phyloP scores from a whole-genome alignment of 208 protist species.

The Leishmania gerbilli region DNA sequence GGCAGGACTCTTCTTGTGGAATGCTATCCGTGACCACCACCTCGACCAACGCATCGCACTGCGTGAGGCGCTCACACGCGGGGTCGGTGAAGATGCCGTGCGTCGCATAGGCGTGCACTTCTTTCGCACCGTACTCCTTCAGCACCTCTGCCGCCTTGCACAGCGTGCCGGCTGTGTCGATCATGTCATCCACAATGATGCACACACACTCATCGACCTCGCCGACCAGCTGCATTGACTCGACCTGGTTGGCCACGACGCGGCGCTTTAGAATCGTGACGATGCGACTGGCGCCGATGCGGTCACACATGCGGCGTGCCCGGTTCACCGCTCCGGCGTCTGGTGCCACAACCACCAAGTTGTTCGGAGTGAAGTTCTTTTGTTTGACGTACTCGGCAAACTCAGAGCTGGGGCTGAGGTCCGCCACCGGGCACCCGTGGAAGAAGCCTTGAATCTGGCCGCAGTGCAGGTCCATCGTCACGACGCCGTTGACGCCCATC shows the following conservation, averaged over 20 bases:
- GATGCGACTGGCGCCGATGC: conserved; percentile 85
- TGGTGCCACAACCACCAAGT: conserved; percentile 94
- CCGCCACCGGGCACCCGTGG: conserved; percentile 92
- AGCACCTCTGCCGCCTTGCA: conserved; percentile 95
- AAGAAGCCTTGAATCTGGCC: conserved; percentile 97
- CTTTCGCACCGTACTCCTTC: conserved; percentile 92
- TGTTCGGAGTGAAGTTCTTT: conserved; percentile 70
- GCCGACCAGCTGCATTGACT: conserved; percentile 95
- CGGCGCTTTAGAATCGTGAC: conserved; percentile 96
- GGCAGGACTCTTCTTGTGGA: conserved; percentile 62
- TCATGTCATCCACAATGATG: conserved; percentile 98
- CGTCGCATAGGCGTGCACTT: conserved; percentile 93
- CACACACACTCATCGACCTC: conserved; percentile 94
- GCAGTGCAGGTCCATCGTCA: conserved; percentile 96
- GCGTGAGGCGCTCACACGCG: conserved; percentile 92
- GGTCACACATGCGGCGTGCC: conserved; percentile 83
- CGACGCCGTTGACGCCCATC: conserved; percentile 90
- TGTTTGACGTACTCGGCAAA: conserved; percentile 85
- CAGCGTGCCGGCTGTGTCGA: conserved; percentile 96
- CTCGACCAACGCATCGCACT: conserved; percentile 86
- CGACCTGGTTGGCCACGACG: conserved; percentile 91
- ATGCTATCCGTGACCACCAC: conserved; percentile 95
- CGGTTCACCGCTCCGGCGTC: conserved; percentile 96
- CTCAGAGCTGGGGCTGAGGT: conserved; percentile 88
- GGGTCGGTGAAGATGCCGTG: conserved; percentile 95